A percentile compares a stretch with the other conserved stretches of the same genome.
phyloP scores from a whole-genome alignment of 225 moss, liverwort and hornwort species.

The Pseudoscleropodium purum region DNA sequence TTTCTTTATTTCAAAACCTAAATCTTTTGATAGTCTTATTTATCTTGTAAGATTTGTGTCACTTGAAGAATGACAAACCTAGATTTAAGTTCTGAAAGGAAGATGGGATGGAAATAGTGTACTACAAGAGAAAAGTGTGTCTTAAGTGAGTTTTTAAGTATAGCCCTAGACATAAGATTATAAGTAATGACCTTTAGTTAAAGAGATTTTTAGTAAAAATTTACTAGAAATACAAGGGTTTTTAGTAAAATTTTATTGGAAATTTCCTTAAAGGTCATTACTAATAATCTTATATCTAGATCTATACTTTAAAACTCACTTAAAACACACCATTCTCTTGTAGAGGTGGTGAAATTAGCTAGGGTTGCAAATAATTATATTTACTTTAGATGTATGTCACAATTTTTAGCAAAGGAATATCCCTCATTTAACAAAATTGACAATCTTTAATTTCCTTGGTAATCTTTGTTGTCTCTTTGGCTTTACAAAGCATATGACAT shows the following conservation, averaged over 20 bases:
- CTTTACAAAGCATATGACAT: background rate
- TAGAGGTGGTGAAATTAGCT: background rate
- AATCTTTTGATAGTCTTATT: background rate
- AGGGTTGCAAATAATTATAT: background rate
- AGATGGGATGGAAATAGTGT: background rate
- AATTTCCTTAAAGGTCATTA: no score
- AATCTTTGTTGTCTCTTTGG: background rate
- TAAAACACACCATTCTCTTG: no score
- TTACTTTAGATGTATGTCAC: background rate
- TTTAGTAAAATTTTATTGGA: no score
- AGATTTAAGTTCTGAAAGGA: background rate
- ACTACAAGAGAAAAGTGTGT: no score
- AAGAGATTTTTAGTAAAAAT: no score
- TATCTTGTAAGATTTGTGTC: background rate
- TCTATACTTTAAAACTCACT: no score
- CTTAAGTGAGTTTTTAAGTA: no score
- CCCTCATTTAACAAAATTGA: accelerated
- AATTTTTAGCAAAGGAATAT: background rate
- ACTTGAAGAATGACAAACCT: background rate
- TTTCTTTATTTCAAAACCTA: background rate
- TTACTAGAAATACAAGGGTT: no score
- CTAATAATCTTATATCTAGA: no score
- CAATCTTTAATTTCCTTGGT: background rate
- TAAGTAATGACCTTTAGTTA: no score
- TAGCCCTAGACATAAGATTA: no score